Evolutionary conservation across 176 grass and related monocot genomes (phyloP).

Genomic region (Carex kokanica): DNA sequence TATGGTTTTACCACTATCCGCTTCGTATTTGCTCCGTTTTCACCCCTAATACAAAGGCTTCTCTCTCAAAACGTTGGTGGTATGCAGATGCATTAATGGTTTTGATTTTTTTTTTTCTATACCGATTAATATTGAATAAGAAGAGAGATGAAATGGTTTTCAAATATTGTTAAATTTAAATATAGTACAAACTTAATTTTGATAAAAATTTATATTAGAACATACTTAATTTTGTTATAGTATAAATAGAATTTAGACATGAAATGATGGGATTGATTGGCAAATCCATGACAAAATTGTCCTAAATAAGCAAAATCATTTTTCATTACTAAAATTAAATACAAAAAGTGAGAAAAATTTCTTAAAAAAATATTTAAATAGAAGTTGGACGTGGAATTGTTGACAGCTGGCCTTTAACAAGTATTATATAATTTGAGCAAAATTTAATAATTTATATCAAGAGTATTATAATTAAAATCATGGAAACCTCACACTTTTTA

Average conservation of each 20-base stretch:
- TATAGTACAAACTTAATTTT: neutral
- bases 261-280: neutral
- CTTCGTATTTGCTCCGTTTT: too few species aligned
- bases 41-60: too few species aligned
- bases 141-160: too few species aligned
- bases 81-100: neutral
- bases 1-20: too few species aligned
- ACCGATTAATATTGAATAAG: too few species aligned
- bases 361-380: neutral
- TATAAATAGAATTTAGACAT: neutral
- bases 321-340: neutral
- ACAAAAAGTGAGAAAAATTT: neutral
- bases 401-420: neutral
- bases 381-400: neutral
- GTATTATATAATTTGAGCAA: conserved; percentile 2
- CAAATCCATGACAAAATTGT: neutral
- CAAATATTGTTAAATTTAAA: too few species aligned
- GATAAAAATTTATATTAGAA: neutral
- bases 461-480: neutral
- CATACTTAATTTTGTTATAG: neutral
- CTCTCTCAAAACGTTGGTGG: too few species aligned
- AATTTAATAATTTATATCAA: neutral
- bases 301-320: neutral
- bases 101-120: neutral
- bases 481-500: neutral